Evolutionary conservation across 352 stramenopile genomes (phyloP).

Genomic region (Globisporangium middletonii): DNA sequence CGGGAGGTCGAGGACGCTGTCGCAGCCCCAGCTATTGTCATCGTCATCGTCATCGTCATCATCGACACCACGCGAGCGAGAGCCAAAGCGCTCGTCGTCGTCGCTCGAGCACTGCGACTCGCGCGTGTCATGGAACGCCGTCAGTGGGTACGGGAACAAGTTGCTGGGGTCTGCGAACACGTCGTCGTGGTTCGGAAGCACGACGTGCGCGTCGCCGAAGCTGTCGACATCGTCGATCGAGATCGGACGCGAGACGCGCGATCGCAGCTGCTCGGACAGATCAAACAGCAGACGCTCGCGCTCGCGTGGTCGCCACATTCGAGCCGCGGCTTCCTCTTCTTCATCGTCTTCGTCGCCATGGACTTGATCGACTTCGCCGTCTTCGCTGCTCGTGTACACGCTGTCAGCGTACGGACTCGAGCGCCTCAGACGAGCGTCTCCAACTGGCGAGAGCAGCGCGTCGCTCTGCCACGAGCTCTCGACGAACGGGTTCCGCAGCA

Average conservation of each 20-base stretch:
- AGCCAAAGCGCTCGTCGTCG: conserved; percentile 10
- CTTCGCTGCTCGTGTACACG: conserved; percentile 24
- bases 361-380: conserved; percentile 8
- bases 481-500: conserved; percentile 5
- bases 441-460: neutral
- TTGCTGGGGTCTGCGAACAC: neutral
- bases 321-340: neutral
- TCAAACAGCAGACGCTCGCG: neutral
- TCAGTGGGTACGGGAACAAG: too few species aligned
- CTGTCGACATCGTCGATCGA: conserved; percentile 8
- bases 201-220: neutral
- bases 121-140: conserved; percentile 10
- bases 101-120: conserved; percentile 12
- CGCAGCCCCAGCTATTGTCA: conserved; percentile 20
- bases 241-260: neutral
- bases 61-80: neutral
- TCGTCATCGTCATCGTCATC: neutral
- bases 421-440: neutral
- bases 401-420: conserved; percentile 21
- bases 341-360: conserved; percentile 12
- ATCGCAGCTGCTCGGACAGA: neutral
- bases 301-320: neutral
- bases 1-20: conserved; percentile 24
- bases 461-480: neutral
- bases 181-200: neutral